These are phyloP conservation scores for Paramecium primaurelia DNA, from an alignment of 73 alveolate genomes.

Conservation along the genomic window DNA sequence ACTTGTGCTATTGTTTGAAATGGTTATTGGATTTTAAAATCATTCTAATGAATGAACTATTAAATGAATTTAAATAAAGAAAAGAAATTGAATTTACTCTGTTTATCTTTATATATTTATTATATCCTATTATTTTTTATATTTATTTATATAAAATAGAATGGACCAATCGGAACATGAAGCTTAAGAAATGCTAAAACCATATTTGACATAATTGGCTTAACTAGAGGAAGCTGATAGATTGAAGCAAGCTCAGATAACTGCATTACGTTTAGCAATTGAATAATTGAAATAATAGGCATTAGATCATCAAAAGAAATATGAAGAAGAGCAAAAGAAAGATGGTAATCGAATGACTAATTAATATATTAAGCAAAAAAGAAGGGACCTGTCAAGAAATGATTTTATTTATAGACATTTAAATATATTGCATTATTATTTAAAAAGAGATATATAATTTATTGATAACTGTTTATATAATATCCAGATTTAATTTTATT, in stretches of 20 bases:
- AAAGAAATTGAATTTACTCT: not conserved
- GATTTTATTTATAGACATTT: not conserved
- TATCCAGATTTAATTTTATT: too few relatives aligned
- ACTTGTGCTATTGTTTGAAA: not conserved
- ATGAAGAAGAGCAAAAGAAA: constrained; percentile 18
- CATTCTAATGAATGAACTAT: not conserved
- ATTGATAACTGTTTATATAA: not conserved
- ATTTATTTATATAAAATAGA: not conserved
- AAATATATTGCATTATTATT: not conserved
- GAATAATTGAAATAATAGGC: not conserved
- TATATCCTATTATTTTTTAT: not conserved
- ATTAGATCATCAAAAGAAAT: not conserved
- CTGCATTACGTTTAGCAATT: not conserved
- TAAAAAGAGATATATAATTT: not conserved
- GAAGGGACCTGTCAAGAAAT: not conserved
- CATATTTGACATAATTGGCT: not conserved
- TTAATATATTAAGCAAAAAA: not conserved
- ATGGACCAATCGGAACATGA: not conserved
- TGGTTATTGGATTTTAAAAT: not conserved
- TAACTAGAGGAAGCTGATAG: constrained; percentile 15
- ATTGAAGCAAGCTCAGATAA: constrained; percentile 14
- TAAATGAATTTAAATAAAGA: not conserved
- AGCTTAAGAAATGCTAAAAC: constrained; percentile 3
- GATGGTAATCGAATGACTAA: not conserved
- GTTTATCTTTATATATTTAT: not conserved